Evolutionary conservation across 139 green algal genomes (phyloP).

Genomic region (Yamagishiella unicocca): DNA sequence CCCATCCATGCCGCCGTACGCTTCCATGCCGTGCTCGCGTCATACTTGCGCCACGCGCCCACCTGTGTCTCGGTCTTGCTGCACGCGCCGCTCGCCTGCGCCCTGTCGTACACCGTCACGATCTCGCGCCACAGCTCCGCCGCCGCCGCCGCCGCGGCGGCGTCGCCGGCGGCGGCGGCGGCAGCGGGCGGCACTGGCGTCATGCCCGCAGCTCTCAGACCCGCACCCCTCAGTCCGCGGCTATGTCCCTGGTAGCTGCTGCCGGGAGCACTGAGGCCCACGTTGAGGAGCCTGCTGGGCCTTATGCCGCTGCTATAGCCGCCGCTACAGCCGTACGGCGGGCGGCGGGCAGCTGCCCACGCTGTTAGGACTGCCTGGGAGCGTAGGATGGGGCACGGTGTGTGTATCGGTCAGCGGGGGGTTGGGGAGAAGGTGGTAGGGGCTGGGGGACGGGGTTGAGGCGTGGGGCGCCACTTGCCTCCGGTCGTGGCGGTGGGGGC

Average conservation of each 20-base stretch:
- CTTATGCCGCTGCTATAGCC: neutral
- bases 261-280: neutral
- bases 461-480: too few relatives aligned
- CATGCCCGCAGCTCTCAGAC: neutral
- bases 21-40: too few relatives aligned
- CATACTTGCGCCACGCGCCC: too few relatives aligned
- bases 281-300: neutral
- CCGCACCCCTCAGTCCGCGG: neutral
- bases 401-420: too few relatives aligned
- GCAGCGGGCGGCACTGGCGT: neutral
- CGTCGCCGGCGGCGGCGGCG: neutral
- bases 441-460: too few relatives aligned
- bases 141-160: neutral
- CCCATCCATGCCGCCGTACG: too few relatives aligned
- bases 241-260: neutral
- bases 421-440: too few relatives aligned
- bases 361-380: too few relatives aligned
- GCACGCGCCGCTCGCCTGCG: neutral
- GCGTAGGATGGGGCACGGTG: too few relatives aligned
- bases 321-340: neutral
- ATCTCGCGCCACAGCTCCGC: slow-evolving; percentile 21
- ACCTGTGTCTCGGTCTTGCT: slow-evolving; percentile 50
- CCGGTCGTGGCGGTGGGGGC: too few relatives aligned
- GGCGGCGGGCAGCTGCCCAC: too few relatives aligned
- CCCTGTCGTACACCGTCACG: slow-evolving; percentile 21